Evolutionary conservation across 495 filamentous ascomycete species (phyloP), one percentile per base, ranked within the genome.

Genomic region (Hyaloscypha hepaticicola): DNA sequence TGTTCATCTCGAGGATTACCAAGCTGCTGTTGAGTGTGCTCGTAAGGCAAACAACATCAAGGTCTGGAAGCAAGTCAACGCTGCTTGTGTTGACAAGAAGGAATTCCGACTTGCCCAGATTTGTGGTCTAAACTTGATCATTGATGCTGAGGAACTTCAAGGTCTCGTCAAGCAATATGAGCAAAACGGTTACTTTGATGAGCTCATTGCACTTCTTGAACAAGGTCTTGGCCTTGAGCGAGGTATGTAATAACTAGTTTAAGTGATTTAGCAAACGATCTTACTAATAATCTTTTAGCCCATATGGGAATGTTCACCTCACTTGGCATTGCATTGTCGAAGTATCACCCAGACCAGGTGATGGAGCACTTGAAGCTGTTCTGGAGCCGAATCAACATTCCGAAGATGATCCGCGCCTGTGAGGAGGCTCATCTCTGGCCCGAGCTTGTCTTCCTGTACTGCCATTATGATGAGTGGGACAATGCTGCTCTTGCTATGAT

Each of bases 311-410:
- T 99, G 88, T 99, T 98, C 80, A 98, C 96, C 21, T 90, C 93
- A 73, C 80, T 99, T 58, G 96, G 95, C 58, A 93, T 96, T 79
- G 93, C 94, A 27, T 82, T 99, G 38, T 93, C 92, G 70, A 97
- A 96, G 77, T 97, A 97, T 73, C 96, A 96, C 76, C 93, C 96
- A 19, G 96, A 97, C 67, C 88, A 91, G 64, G 87, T 96, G 31
- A 97, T 98, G 95, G 96, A 99, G 81, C 96, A 99, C 76, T 84
- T 99, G 63, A 96, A 97, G 80, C 83, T 99, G 45, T 99, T 99
- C 88, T 99, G 95, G 93, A 89, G 90, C 66, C 87, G 95, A 65
- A 96, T 97, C 85, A 99, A 98, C 80, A 93, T 98, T 66, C 96
- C 96, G 45, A 97, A 97, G 85, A 89, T 97, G 86, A 96, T 99